Base-by-base conservation (phyloP, 2,329 filamentous ascomycete species). In the Bretziella fagacearum region DNA sequence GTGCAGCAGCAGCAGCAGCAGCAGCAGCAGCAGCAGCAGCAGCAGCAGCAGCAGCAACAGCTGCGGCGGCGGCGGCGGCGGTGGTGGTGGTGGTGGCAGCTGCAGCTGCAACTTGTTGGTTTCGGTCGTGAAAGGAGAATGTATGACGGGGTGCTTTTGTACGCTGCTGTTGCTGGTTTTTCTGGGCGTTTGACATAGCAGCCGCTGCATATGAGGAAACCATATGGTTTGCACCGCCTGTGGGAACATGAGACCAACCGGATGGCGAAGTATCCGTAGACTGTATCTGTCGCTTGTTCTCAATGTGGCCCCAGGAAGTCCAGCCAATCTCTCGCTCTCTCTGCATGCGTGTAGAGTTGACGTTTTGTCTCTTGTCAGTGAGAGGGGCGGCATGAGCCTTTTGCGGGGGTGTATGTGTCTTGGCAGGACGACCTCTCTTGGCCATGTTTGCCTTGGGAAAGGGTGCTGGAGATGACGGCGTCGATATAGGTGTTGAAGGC, bases 251-350 rank as follows among this genome's bases (percentile, higher is more conserved):
- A n/a, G n/a, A n/a, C n/a, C n/a, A n/a, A n/a, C n/a, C n/a, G n/a
- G n/a, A n/a, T n/a, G n/a, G n/a, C 11, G 15, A 8, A 8, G 25
- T 20, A 30, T 7, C 25, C 3, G 13, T 30, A n/a, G 25, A 8
- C 20, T 39, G 36, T 13, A 11, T 39, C 22, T 7, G 30, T n/a
- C 4, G 27, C 6, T 32, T 35, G 17, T 18, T 18, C 25, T 47
- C 35, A 13, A 33, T 10, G 6, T 29, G 35, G n/a, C 36, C 29
- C 35, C 44, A 47, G 20, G 44, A 47, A 15, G 44, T 39, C 44
- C 44, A 47, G 15, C 35, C 44, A 22, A 27, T 20, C 17, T 48
- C 39, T 27, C 35, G 23, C 20, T 44, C 30, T 8, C 46, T 10
- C 17, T 48, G n/a, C 8, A 29, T n/a, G 13, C 30, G 27, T 13